phyloP scores from a whole-genome alignment of 345 rosid species.

The Gossypioides kirkii region DNA sequence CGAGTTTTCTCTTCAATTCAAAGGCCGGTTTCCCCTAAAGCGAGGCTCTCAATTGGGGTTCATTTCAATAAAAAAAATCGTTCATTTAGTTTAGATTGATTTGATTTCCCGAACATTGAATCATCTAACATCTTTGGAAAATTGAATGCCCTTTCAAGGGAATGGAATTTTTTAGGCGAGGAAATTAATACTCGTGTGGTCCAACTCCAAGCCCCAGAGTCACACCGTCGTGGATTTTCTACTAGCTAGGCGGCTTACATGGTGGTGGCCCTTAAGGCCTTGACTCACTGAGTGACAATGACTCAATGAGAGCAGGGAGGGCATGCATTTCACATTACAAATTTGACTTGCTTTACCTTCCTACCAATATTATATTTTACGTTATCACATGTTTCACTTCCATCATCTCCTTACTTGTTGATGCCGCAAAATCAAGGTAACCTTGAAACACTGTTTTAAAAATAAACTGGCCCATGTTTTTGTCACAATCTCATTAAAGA shows the following conservation, averaged over 20 bases:
- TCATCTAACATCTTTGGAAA: not conserved
- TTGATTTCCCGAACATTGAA: not conserved
- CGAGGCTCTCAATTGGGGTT: not conserved
- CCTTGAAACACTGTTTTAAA: not conserved
- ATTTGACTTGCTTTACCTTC: not conserved
- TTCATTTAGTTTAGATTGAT: too few relatives aligned
- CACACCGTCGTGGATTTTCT: slow-evolving; percentile 1
- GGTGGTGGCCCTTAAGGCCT: not conserved
- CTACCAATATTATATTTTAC: not conserved
- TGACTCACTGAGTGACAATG: not conserved
- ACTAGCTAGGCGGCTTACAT: not conserved
- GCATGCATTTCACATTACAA: not conserved
- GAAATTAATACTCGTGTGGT: not conserved
- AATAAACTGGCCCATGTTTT: not conserved
- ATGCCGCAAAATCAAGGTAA: not conserved
- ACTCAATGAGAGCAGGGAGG: too few relatives aligned
- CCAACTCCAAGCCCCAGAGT: not conserved
- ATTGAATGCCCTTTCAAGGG: not conserved
- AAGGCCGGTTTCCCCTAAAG: too few relatives aligned
- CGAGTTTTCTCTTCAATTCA: not conserved
- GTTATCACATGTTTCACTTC: not conserved
- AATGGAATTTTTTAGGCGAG: not conserved
- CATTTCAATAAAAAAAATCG: not conserved
- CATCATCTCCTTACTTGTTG: too few relatives aligned
- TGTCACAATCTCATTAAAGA: not conserved